phyloP scores from a whole-genome alignment of 2,329 filamentous ascomycete species.

The Aspergillus sergii region DNA sequence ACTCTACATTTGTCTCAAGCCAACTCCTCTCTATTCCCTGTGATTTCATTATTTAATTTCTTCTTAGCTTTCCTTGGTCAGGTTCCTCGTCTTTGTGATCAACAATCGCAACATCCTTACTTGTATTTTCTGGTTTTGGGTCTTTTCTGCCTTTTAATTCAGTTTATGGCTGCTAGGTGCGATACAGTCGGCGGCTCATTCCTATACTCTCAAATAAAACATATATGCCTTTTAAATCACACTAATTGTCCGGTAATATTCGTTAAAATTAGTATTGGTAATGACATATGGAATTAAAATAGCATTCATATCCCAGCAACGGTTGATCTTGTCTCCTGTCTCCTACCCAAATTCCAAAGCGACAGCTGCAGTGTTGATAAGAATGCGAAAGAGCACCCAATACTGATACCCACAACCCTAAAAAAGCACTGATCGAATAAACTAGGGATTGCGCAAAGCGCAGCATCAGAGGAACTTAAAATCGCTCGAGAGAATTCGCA shows the following conservation, averaged over 20 bases:
- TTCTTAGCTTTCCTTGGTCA: neutral
- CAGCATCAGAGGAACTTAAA: neutral
- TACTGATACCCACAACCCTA: neutral
- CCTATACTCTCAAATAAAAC: neutral
- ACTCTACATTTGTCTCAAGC: neutral
- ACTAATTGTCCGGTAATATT: neutral
- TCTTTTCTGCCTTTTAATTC: neutral
- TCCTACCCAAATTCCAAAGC: neutral
- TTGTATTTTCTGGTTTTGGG: neutral
- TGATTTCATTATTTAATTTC: neutral
- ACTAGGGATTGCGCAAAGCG: neutral
- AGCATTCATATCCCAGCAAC: neutral
- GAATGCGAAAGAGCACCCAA: neutral
- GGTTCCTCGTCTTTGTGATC: neutral
- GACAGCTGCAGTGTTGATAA: neutral
- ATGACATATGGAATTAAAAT: neutral
- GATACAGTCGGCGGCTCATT: neutral
- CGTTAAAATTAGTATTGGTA: neutral
- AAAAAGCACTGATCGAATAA: neutral
- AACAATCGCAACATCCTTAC: neutral
- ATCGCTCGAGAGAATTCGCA: neutral
- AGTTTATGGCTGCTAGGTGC: neutral
- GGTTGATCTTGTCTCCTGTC: neutral
- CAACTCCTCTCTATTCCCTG: neutral
- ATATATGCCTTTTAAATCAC: neutral